Evolutionary conservation across 371 early-diverging fungal species (phyloP), one percentile per base, ranked within the genome.

Genomic region (Homolaphlyctis polyrhiza): DNA sequence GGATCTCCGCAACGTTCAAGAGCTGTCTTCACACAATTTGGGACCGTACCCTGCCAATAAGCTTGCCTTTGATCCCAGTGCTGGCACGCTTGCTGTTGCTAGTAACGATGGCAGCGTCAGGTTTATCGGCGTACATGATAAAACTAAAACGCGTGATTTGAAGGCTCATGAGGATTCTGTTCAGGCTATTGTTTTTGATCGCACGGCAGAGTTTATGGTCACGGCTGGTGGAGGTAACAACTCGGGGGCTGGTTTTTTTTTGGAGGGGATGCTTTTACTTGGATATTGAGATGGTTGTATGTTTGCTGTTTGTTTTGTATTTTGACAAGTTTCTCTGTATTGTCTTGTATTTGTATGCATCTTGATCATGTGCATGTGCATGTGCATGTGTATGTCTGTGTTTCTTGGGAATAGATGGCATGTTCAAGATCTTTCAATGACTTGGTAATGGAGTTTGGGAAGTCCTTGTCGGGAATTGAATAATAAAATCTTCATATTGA

Each of bases 11-110:
- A 66, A 63, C 51, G 72, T 68, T 13, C 51, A 64, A 14, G 80
- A 78, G 55, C 52, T 76, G 11, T 59, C 48, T 0, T 48, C 60
- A 28, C 1, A 68, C 23, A 66, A 74, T 32, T 50, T 73, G 13
- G 78, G 78, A 2, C 80, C 78, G 8, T 68, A 70, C 39, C 57
- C 80, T 1, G 74, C 69, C 5, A 79, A 82, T 60, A 71, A 69
- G 51, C 28, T 82, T 11, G 30, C 70, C 1, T 70, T 82, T 50
- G 82, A 82, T 61, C 72, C 77, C 13, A 54, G 69, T 35, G 80
- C 75, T 18, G 62, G 23, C 21, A 62, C 66, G 36, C 35, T 79
- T 32, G 79, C 74, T 0, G 74, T 75, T 0, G 81, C 78, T 14
- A 60, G 73, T 28, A 73, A 76, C 57, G 72, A 78, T 51, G 80